phyloP scores from a whole-genome alignment of 495 filamentous ascomycete species.

The Amniculicola lignicola region DNA sequence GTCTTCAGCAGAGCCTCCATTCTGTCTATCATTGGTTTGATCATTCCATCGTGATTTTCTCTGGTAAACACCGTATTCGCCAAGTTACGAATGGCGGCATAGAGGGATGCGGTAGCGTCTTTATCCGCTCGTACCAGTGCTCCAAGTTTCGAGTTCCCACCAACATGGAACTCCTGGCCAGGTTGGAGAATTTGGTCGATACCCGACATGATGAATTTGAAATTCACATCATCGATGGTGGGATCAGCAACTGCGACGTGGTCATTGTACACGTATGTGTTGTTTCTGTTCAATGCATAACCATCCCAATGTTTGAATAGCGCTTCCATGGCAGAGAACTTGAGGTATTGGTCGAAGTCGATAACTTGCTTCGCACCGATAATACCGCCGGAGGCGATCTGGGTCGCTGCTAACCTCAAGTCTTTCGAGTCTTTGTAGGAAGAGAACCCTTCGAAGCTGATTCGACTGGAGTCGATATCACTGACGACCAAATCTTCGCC shows the following conservation, averaged over 20 bases:
- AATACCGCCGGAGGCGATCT: slow-evolving; percentile 9
- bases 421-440: slow-evolving; percentile 8
- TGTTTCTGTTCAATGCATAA: slow-evolving; percentile 10
- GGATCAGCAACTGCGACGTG: slow-evolving; percentile 5
- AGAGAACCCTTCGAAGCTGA: slow-evolving; percentile 16
- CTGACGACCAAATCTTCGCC: slow-evolving; percentile 4
- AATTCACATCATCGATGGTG: slow-evolving; percentile 1
- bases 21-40: slow-evolving; percentile 8
- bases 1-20: slow-evolving; percentile 4
- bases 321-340: slow-evolving; percentile 9
- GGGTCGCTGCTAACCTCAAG: slow-evolving; percentile 1
- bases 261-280: slow-evolving; percentile 20
- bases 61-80: slow-evolving; percentile 12
- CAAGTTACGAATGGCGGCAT: background rate
- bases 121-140: background rate
- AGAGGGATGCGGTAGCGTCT: background rate
- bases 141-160: background rate
- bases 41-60: background rate
- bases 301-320: slow-evolving; percentile 19
- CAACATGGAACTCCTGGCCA: slow-evolving; percentile 1
- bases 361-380: slow-evolving; percentile 1
- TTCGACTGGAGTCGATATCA: background rate
- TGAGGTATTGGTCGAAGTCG: slow-evolving; percentile 1
- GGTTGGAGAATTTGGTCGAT: slow-evolving; percentile 17
- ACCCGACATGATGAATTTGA: slow-evolving; percentile 17